phyloP scores from a whole-genome alignment of 345 rosid genomes.

The Trapa bicornis region DNA sequence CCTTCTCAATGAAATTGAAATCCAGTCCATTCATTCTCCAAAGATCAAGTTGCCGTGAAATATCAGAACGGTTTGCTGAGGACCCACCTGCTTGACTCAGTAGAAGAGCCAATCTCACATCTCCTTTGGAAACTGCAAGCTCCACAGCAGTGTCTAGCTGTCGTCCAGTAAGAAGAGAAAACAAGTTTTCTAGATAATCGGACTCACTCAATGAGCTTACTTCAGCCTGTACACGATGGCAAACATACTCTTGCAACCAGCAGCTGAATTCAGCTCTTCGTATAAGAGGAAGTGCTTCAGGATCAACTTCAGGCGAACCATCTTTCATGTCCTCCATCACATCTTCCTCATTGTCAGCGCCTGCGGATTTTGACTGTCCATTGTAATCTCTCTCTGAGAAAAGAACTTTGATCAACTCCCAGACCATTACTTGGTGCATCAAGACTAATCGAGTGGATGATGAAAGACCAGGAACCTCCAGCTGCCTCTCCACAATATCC shows the following conservation, averaged over 20 bases:
- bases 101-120: constrained; percentile 89
- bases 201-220: constrained; percentile 65
- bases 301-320: constrained; percentile 49
- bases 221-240: constrained; percentile 83
- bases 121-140: constrained; percentile 80
- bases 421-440: constrained; percentile 86
- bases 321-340: constrained; percentile 78
- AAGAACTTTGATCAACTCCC: constrained; percentile 94
- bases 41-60: constrained; percentile 60
- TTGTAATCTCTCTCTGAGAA: constrained; percentile 59
- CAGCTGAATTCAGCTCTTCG: constrained; percentile 90
- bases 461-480: constrained; percentile 65
- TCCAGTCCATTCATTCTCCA: constrained; percentile 88
- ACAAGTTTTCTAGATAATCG: constrained; percentile 63
- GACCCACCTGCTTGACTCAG: constrained; percentile 96
- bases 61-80: constrained; percentile 52
- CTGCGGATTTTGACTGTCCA: constrained; percentile 40
- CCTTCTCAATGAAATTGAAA: constrained; percentile 80
- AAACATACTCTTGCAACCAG: constrained; percentile 89
- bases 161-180: constrained; percentile 78
- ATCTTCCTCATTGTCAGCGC: constrained; percentile 77
- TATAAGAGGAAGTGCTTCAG: constrained; percentile 69
- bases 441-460: constrained; percentile 55
- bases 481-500: constrained; percentile 65
- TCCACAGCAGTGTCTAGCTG: constrained; percentile 80